Evolutionary conservation across 495 filamentous ascomycete genomes (phyloP).

Genomic region (Penicillium paxilli): DNA sequence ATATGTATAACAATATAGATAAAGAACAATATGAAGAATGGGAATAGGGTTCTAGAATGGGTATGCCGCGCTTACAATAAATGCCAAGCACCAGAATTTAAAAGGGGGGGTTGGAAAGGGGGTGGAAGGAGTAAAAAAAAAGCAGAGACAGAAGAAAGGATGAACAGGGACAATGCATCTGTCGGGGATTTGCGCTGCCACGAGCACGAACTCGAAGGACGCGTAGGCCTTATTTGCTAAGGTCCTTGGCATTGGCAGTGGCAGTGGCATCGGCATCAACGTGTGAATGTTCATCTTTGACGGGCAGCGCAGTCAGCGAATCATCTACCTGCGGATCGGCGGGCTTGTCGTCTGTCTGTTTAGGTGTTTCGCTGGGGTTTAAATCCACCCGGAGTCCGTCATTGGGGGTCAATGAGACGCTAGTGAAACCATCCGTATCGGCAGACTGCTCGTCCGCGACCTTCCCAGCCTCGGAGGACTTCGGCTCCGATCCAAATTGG

Average conservation of each 20-base stretch:
- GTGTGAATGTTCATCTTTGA: background rate
- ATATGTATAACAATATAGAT: background rate
- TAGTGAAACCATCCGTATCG: slow-evolving; percentile 22
- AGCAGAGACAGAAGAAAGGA: background rate
- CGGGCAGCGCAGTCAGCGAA: slow-evolving; percentile 4
- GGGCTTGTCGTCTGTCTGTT: background rate
- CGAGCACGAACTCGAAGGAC: background rate
- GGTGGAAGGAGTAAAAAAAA: background rate
- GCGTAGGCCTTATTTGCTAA: background rate
- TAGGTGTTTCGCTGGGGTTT: slow-evolving; percentile 4
- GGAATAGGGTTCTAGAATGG: slow-evolving; percentile 3
- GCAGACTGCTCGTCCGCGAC: background rate
- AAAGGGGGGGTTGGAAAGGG: background rate
- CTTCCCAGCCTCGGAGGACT: background rate
- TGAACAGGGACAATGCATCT: background rate
- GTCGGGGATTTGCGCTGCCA: background rate
- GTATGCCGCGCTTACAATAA: slow-evolving; percentile 15
- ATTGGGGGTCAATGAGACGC: slow-evolving; percentile 17
- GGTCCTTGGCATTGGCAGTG: too few species aligned
- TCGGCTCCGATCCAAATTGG: slow-evolving; percentile 1
- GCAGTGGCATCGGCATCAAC: background rate
- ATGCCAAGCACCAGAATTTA: slow-evolving; percentile 3
- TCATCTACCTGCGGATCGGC: background rate
- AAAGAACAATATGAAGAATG: background rate
- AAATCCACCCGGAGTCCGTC: slow-evolving; percentile 13